Percentiles rank a stretch among this genome's conserved stretches.
phyloP scores from a whole-genome alignment of 2,329 filamentous ascomycete genomes.

The Epichloe sp. region DNA sequence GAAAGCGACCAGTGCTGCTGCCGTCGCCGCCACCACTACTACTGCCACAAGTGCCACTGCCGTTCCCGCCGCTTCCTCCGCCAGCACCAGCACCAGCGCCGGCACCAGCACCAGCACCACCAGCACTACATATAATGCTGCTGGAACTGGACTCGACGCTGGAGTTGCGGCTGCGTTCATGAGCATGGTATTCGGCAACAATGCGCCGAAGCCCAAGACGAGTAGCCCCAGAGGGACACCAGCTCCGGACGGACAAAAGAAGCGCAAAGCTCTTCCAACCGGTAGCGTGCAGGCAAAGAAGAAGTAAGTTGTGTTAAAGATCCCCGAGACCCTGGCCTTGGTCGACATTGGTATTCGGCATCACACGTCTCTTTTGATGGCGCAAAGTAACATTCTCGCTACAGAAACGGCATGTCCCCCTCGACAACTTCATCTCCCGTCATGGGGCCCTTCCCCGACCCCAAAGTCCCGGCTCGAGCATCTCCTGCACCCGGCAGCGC shows the following conservation, averaged over 20 bases:
- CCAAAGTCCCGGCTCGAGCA: conserved; percentile 32
- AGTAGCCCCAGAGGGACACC: conserved; percentile 59
- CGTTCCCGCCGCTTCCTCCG: not conserved
- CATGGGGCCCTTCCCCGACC: conserved; percentile 53
- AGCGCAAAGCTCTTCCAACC: conserved; percentile 49
- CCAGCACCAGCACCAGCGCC: not conserved
- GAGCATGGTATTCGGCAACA: conserved; percentile 40
- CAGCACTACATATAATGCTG: not conserved
- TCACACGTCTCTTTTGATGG: not conserved
- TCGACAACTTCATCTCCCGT: conserved; percentile 66
- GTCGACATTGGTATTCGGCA: not conserved
- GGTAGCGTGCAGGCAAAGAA: conserved; percentile 65
- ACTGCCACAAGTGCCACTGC: not conserved
- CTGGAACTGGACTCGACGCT: not conserved
- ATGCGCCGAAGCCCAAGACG: conserved; percentile 41
- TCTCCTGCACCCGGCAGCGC: conserved; percentile 47
- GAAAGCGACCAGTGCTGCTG: conserved; percentile 20
- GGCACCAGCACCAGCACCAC: not conserved
- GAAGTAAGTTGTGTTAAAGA: conserved; percentile 41
- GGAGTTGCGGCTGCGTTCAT: conserved; percentile 32
- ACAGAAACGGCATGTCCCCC: conserved; percentile 42
- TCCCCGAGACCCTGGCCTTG: not conserved
- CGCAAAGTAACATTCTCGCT: not conserved
- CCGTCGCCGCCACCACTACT: not conserved
- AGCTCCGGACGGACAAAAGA: conserved; percentile 57